Conservation (phyloP, 495 filamentous ascomycete species). For the Saxophila tyrrhenica region DNA sequence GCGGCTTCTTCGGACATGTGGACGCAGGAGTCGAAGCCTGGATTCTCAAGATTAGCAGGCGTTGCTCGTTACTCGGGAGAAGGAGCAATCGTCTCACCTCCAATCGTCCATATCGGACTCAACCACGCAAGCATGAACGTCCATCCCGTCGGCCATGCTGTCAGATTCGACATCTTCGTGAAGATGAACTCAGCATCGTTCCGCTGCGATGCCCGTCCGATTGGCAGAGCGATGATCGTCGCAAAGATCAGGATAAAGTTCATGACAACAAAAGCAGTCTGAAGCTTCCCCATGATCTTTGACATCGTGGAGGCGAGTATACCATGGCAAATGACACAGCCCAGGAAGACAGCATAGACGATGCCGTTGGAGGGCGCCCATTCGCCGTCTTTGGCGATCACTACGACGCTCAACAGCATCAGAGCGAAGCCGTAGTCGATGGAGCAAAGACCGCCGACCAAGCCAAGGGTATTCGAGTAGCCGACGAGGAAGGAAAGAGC, state of each 20-base stretch:
- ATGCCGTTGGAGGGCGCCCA: conserved; percentile 49
- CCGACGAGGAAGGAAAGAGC: conserved; percentile 58
- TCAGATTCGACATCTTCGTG: conserved; percentile 40
- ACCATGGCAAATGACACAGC: conserved; percentile 47
- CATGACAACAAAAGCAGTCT: conserved; percentile 49
- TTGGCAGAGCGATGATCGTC: conserved; percentile 54
- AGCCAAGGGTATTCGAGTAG: conserved; percentile 58
- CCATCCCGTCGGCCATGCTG: conserved; percentile 38
- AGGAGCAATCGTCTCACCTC: conserved; percentile 29
- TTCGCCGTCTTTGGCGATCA: conserved; percentile 51
- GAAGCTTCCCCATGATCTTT: conserved; percentile 55
- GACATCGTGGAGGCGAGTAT: conserved; percentile 42
- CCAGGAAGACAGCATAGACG: conserved; percentile 54
- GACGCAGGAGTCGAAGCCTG: conserved; percentile 39
- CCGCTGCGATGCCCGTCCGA: conserved; percentile 35
- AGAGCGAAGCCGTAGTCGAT: conserved; percentile 32
- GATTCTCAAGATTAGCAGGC: background rate
- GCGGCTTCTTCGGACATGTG: conserved; percentile 57
- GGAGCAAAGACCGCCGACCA: conserved; percentile 47
- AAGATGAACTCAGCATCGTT: conserved; percentile 42
- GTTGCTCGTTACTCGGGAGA: background rate
- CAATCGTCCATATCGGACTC: conserved; percentile 57
- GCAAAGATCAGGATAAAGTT: conserved; percentile 54
- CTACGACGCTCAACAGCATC: conserved; percentile 38
- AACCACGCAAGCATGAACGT: conserved; percentile 57